phyloP scores from a whole-genome alignment of 2,329 filamentous ascomycete species.

The Bipolaris bicolor region DNA sequence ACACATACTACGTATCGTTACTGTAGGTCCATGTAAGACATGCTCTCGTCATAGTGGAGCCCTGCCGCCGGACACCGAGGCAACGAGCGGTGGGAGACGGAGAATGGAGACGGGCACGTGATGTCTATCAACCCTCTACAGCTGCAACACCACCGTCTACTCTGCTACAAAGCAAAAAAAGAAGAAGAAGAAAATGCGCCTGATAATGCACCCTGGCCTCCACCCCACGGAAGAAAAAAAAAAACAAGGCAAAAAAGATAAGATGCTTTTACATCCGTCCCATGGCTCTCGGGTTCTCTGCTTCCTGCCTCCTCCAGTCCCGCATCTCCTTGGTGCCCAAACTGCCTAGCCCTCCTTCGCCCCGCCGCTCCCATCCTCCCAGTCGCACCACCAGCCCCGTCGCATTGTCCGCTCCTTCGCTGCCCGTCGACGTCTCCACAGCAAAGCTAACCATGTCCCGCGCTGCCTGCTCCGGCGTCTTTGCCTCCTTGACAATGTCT shows the following conservation, averaged over 20 bases:
- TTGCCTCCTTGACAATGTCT: conserved; percentile 91
- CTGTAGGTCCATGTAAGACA: too few relatives aligned
- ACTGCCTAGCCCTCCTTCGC: conserved; percentile 86
- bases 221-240: background rate
- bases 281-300: conserved; percentile 77
- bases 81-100: background rate
- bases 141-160: too few relatives aligned
- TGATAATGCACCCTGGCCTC: conserved; percentile 13
- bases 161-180: background rate
- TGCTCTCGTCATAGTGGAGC: too few relatives aligned
- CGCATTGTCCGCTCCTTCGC: conserved; percentile 62
- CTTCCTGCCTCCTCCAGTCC: conserved; percentile 80
- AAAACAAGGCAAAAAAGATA: too few relatives aligned
- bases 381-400: conserved; percentile 68
- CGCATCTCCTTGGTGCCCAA: conserved; percentile 91
- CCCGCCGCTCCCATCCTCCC: conserved; percentile 71
- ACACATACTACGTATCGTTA: too few relatives aligned
- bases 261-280: conserved; percentile 59
- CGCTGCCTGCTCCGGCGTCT: conserved; percentile 85
- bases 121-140: too few relatives aligned
- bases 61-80: too few relatives aligned
- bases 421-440: conserved; percentile 73
- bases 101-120: background rate
- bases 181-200: background rate
- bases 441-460: conserved; percentile 82